These are phyloP conservation scores for Alternaria gaisen DNA, from an alignment of 2,329 filamentous ascomycete genomes.

Conservation along the genomic window DNA sequence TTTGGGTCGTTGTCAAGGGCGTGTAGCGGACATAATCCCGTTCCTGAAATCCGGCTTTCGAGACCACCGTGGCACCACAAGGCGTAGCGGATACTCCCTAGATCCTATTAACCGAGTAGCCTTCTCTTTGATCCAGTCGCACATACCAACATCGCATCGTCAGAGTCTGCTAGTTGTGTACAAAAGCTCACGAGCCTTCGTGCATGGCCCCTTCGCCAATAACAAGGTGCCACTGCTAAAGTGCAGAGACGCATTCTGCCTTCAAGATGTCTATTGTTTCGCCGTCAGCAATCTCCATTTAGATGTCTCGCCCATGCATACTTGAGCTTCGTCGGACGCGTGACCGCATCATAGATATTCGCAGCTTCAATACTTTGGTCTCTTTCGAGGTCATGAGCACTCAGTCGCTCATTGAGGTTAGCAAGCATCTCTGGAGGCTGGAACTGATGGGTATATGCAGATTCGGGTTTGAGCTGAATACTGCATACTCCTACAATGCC, in stretches of 20 bases:
- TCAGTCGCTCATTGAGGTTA: constrained; percentile 5
- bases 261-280: constrained; percentile 16
- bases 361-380: constrained; percentile 30
- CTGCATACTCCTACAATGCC: constrained; percentile 39
- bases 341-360: constrained; percentile 30
- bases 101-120: constrained; percentile 2
- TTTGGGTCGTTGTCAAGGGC: constrained; percentile 1
- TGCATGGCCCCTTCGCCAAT: constrained; percentile 42
- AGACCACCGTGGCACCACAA: constrained; percentile 30
- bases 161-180: constrained; percentile 36
- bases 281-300: constrained; percentile 7
- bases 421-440: constrained; percentile 30
- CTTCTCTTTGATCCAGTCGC: constrained; percentile 3
- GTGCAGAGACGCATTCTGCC: constrained; percentile 31
- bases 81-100: constrained; percentile 39
- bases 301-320: constrained; percentile 14
- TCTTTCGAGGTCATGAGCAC: constrained; percentile 18
- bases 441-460: constrained; percentile 27
- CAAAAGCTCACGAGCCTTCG: constrained; percentile 35
- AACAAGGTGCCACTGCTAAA: constrained; percentile 34
- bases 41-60: constrained; percentile 41
- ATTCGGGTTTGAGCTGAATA: constrained; percentile 32
- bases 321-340: constrained; percentile 34
- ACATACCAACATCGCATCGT: constrained; percentile 31
- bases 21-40: constrained; percentile 31